These are phyloP conservation scores for Colletotrichum sp. DNA, from an alignment of 2,329 filamentous ascomycete species.

Conservation along the genomic window DNA sequence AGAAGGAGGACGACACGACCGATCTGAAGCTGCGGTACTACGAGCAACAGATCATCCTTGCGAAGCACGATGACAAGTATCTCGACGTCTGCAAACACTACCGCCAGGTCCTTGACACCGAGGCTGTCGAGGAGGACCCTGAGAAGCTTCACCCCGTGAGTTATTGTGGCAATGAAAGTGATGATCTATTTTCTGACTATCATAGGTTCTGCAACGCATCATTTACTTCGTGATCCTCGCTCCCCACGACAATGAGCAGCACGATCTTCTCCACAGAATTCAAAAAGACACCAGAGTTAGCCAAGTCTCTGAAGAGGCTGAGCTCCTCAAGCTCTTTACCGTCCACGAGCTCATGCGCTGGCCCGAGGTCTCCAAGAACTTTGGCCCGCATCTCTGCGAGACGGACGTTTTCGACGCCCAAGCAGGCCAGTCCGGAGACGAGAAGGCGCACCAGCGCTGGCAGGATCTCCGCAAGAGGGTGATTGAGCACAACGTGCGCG, in stretches of 20 bases:
- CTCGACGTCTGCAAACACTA: conserved; percentile 98
- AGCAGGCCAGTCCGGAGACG: conserved; percentile 69
- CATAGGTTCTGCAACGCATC: conserved; percentile 85
- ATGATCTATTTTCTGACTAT: neutral
- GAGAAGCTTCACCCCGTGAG: conserved; percentile 84
- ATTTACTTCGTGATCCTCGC: conserved; percentile 98
- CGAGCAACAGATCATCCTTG: conserved; percentile 93
- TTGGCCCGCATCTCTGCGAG: conserved; percentile 83
- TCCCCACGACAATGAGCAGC: conserved; percentile 98
- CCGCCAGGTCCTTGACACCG: conserved; percentile 93
- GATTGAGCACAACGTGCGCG: conserved; percentile 98
- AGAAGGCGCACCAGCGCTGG: conserved; percentile 87
- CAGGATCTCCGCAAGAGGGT: conserved; percentile 96
- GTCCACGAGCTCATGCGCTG: conserved; percentile 97
- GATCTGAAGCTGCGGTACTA: conserved; percentile 96
- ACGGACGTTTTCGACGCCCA: conserved; percentile 88
- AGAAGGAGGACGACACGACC: conserved; percentile 87
- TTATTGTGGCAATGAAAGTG: conserved; percentile 1
- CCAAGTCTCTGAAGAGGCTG: conserved; percentile 78
- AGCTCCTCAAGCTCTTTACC: conserved; percentile 93
- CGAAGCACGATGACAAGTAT: conserved; percentile 97
- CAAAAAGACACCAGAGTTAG: conserved; percentile 83
- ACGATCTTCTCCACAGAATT: conserved; percentile 93
- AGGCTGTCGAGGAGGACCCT: conserved; percentile 90
- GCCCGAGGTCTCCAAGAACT: conserved; percentile 89